Conservation (phyloP, 306 rosid species). For the Vicia villosa region DNA sequence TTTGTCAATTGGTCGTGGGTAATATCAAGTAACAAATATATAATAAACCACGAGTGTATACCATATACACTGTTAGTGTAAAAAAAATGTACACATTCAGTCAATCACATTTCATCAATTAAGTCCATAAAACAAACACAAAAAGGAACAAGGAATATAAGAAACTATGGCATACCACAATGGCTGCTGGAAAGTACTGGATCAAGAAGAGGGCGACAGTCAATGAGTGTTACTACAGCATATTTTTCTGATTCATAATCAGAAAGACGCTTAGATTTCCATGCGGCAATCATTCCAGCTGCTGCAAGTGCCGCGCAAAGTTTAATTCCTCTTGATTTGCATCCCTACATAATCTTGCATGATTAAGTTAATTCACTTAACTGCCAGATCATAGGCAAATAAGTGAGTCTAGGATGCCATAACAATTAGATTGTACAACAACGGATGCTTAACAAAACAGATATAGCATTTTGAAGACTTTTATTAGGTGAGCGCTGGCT, state of each 20-base stretch:
- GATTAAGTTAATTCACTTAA: constrained; percentile 24
- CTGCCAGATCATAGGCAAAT: constrained; percentile 22
- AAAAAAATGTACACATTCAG: not conserved
- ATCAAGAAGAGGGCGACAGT: constrained; percentile 82
- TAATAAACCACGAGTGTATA: too few relatives aligned
- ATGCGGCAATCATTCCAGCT: constrained; percentile 74
- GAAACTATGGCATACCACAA: constrained; percentile 55
- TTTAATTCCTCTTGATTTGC: constrained; percentile 79
- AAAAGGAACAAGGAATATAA: not conserved
- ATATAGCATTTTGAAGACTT: constrained; percentile 7
- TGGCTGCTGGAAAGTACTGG: constrained; percentile 65
- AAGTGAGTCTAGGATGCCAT: constrained; percentile 11
- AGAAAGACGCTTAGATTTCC: constrained; percentile 59
- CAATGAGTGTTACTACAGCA: constrained; percentile 75
- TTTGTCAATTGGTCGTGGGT: not conserved
- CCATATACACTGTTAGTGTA: not conserved
- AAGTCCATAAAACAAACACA: not conserved
- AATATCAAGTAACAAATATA: not conserved
- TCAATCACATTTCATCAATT: not conserved
- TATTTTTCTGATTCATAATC: constrained; percentile 69
- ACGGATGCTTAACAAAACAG: constrained; percentile 29
- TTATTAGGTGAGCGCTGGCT: not conserved
- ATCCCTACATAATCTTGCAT: constrained; percentile 58
- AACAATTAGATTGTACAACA: constrained; percentile 4
- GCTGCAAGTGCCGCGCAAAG: constrained; percentile 75